Evolutionary conservation across 1,284 basidiomycete species (phyloP), one percentile per base, ranked within the genome.

Genomic region (Agaricales sp.): DNA sequence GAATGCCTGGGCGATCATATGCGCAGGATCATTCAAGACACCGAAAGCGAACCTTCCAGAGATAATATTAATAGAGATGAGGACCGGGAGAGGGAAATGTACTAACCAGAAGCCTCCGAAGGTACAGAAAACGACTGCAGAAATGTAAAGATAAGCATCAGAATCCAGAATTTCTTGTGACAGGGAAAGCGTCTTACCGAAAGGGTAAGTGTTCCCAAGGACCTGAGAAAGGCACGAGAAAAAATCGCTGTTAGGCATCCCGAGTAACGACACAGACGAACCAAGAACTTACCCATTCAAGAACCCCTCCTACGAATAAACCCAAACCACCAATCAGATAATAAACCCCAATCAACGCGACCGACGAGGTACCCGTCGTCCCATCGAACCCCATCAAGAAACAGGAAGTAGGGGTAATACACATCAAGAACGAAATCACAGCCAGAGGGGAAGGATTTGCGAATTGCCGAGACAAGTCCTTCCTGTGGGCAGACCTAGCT

Each of bases 71-170:
- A n/a, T n/a, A n/a, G n/a, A n/a, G n/a, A n/a, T n/a, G n/a, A n/a
- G n/a, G n/a, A n/a, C n/a, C n/a, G n/a, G n/a, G n/a, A n/a, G n/a
- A n/a, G n/a, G n/a, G n/a, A n/a, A n/a, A n/a, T n/a, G n/a, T n/a
- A 47, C 54, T 20, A 13, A 57, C 57, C 57, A 58, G 49, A 56
- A 56, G 22, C 54, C 56, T 2, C 57, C 57, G 19, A 58, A 58
- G 1, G 51, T 53, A 4, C 51, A 43, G 46, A 55, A 55, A 6
- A 57, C 57, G 13, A 57, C 53, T 35, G 30, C 30, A 35, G n/a
- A 35, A 35, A n/a, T n/a, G 30, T n/a, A n/a, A n/a, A 8, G 30
- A n/a, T 35, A 8, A 35, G 30, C n/a, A 11, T 35, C 30, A n/a
- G 30, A 35, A 8, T n/a, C 11, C n/a, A n/a, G 30, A 35, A 8